Base-by-base conservation (phyloP, 148 eudicot species). In the Arbutus unedo region DNA sequence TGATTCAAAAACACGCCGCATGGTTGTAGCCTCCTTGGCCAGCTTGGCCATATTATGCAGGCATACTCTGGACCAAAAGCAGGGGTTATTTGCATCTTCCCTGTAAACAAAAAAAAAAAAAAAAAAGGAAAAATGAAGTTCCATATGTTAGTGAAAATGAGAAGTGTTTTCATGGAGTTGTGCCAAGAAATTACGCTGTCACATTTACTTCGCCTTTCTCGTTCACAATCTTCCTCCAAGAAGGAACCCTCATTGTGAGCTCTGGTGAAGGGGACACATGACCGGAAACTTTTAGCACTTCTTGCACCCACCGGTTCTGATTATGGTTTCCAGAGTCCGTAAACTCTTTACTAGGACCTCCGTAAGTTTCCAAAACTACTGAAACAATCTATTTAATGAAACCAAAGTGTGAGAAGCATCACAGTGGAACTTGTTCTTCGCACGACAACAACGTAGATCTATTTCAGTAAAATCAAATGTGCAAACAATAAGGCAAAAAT, bases 41-140 rank as follows among this genome's bases (percentile, higher is more conserved):
- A 74, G 55, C 55, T 74, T 74, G 55, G 77, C 77, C 77, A 74
- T 74, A 74, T 74, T 74, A 67, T 91, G 84, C 54, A 97, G 87
- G 89, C 99, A 94, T 64, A 97, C 92, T 83, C 94, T 91, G 73
- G 99, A 93, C 99, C 99, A 97, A 87, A 97, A 97, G 81, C 88
- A 82, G 45, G 99, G 98, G 56, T 74, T 74, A 49, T 74, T 47
- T 48, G 77, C 77, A 8, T 74, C 41, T n/a, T 48, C 77, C 77
- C 77, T 74, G 55, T 21, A n/a, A 1, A n/a, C 8, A 74, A n/a
- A n/a, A n/a, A 45, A n/a, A 3, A 44, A 25, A n/a, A n/a, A n/a
- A n/a, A n/a, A 9, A n/a, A 74, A 74, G n/a, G 15, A 81, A 74
- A 77, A 68, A 23, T 31, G 6, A 45, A 3, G 51, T 66, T 31